Conservation (phyloP, 805 yeast genomes). For the Yamadazyma laniorum region DNA sequence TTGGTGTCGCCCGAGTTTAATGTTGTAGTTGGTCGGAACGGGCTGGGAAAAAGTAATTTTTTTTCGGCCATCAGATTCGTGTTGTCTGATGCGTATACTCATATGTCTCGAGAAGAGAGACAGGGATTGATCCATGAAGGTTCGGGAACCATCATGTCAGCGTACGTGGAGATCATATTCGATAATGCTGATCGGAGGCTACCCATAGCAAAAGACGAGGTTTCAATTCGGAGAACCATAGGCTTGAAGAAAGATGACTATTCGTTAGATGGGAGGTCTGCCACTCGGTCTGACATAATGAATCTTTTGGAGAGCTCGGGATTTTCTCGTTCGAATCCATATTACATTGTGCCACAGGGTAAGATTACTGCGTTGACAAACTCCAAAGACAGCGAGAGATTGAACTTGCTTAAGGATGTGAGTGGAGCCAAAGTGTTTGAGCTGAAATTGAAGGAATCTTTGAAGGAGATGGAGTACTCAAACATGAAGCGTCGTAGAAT, state of each 20-base stretch:
- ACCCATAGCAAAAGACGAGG: slow-evolving; percentile 65
- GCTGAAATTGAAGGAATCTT: slow-evolving; percentile 70
- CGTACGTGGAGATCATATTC: slow-evolving; percentile 86
- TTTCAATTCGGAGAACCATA: slow-evolving; percentile 79
- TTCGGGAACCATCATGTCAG: slow-evolving; percentile 85
- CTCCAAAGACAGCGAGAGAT: slow-evolving; percentile 81
- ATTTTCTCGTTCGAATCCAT: slow-evolving; percentile 84
- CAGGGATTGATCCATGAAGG: slow-evolving; percentile 89
- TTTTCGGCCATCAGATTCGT: slow-evolving; percentile 95
- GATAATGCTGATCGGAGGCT: slow-evolving; percentile 78
- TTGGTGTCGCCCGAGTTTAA: slow-evolving; percentile 77
- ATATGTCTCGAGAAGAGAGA: slow-evolving; percentile 80
- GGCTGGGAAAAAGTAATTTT: slow-evolving; percentile 95
- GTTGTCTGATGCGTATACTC: slow-evolving; percentile 82
- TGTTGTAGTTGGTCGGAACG: slow-evolving; percentile 84
- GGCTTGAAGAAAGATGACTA: slow-evolving; percentile 94
- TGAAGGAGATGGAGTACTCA: slow-evolving; percentile 75
- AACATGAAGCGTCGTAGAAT: slow-evolving; percentile 68
- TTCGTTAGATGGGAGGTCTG: slow-evolving; percentile 74
- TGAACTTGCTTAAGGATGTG: slow-evolving; percentile 79
- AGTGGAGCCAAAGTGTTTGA: slow-evolving; percentile 96
- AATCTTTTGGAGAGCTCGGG: slow-evolving; percentile 89
- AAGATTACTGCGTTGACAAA: slow-evolving; percentile 83
- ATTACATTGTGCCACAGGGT: slow-evolving; percentile 97
- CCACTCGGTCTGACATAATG: slow-evolving; percentile 77